A percentile compares a stretch with the other conserved stretches of the same genome.
Conservation (phyloP, 2,329 filamentous ascomycete genomes). For the Ilyonectria mors-panacis region DNA sequence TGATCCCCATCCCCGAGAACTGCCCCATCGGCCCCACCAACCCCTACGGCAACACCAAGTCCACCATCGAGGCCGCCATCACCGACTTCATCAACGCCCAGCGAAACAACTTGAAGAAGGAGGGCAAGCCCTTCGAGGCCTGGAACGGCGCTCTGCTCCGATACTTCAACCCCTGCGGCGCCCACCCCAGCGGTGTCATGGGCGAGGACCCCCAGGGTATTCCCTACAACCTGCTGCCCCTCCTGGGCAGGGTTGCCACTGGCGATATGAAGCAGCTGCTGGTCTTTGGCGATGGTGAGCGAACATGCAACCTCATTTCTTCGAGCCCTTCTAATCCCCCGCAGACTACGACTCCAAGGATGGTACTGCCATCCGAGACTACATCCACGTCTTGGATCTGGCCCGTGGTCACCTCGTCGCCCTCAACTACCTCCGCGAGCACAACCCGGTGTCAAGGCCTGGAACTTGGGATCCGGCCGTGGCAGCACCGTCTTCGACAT, state of each 20-base stretch:
- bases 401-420: slow-evolving; percentile 89
- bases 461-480: slow-evolving; percentile 95
- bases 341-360: slow-evolving; percentile 91
- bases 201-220: slow-evolving; percentile 97
- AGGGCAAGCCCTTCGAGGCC: slow-evolving; percentile 80
- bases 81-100: slow-evolving; percentile 91
- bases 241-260: slow-evolving; percentile 95
- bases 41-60: slow-evolving; percentile 97
- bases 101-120: slow-evolving; percentile 86
- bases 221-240: slow-evolving; percentile 94
- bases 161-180: slow-evolving; percentile 98
- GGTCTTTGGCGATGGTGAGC: slow-evolving; percentile 91
- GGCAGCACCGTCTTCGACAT: slow-evolving; percentile 98
- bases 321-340: slow-evolving; percentile 37
- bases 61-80: slow-evolving; percentile 91
- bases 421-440: slow-evolving; percentile 87
- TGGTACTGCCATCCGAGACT: slow-evolving; percentile 95
- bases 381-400: slow-evolving; percentile 96
- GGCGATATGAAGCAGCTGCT: slow-evolving; percentile 94
- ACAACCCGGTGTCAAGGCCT: slow-evolving; percentile 91
- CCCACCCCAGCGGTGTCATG: slow-evolving; percentile 96
- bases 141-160: slow-evolving; percentile 95
- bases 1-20: slow-evolving; percentile 98
- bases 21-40: slow-evolving; percentile 98
- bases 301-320: neutral